Evolutionary conservation across 768 basidiomycete genomes (phyloP), one percentile per base, ranked within the genome.

Genomic region (Leccinum obscurum): DNA sequence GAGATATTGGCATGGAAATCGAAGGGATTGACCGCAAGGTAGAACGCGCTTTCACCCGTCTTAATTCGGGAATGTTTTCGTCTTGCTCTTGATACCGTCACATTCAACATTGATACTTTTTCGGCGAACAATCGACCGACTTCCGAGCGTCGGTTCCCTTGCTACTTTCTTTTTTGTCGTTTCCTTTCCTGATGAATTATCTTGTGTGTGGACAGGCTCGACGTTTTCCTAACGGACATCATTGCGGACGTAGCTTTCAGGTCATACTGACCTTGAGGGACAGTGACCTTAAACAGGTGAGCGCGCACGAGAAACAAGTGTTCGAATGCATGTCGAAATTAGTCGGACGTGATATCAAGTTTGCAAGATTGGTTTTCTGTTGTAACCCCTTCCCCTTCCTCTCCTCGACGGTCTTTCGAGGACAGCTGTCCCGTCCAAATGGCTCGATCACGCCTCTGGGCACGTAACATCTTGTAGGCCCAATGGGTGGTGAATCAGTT

Each of bases 401-500:
- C 35, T 32, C 10, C 32, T 32, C 14, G 3, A 37, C 14, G 35
- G 35, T 37, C 35, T 37, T 37, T 37, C 35, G 14, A 37, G 35
- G 35, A 37, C 14, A 15, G 14, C 35, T 6, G 14, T 37, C 35
- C 35, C 14, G 53, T 70, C 67, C 30, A 2, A 30, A 30, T 0
- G 30, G 28, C 28, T 28, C 26, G 26, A 28, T 28, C 6, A 1
- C 26, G 22, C 22, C 22, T 24, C 22, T 24, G 22, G 26, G 28
- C 28, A 37, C 5, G 14, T 37, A 37, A 37, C 14, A 3, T 15
- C 35, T 37, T 15, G 48, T 52, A 78, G 82, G 24, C 76, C 80
- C 1, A 82, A 81, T 65, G 82, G 11, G 79, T 83, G 79, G 78
- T 77, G 1, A 64, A 82, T 50, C 75, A 66, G 22, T 78, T 83